Evolutionary conservation across 495 filamentous ascomycete species (phyloP), one percentile per base, ranked within the genome.

Genomic region (Haplographium delicatum): DNA sequence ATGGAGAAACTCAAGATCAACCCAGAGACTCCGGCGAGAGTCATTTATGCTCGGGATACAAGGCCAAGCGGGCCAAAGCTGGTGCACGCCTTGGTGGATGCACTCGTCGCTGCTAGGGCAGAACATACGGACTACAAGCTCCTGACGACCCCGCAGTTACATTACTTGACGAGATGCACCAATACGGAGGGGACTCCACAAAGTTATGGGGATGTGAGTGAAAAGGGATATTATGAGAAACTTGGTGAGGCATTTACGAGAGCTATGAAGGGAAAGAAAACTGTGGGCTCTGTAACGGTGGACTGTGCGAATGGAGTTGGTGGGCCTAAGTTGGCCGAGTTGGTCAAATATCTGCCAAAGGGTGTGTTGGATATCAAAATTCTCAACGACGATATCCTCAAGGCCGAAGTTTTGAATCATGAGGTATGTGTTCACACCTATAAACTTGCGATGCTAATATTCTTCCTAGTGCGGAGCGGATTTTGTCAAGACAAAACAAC

Each of bases 221-320:
- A 97, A 68, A 69, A 80, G 48, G 93, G 93, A 18, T 98, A 98
- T 68, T 96, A 97, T 66, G 78, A 94, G 72, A 98, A 98, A 70
- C 76, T 95, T 26, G 77, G 79, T 22, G 70, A 72, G 28, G 87
- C 93, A 10, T 96, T 95, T 65, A 82, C 83, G 64, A 76, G 75
- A 54, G 88, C 90, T 30, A 84, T 95, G 72, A 75, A 80, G 56
- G 80, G 84, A 44, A 80, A 83, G 56, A 89, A 82, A 60, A 68
- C 86, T 46, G 57, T 67, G 23, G 89, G 89, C 5, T 63, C 72
- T 25, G 68, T 98, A 53, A 88, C 82, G 7, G 90, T 98, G 3
- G 93, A 98, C 65, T 96, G 93, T 62, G 93, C 93, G 46, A 98
- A 98, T 61, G 93, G 93, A 62, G 88, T 98, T 53, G 93, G 93